Evolutionary conservation across 2,329 filamentous ascomycete genomes (phyloP).

Genomic region (Pseudocercospora vitis): DNA sequence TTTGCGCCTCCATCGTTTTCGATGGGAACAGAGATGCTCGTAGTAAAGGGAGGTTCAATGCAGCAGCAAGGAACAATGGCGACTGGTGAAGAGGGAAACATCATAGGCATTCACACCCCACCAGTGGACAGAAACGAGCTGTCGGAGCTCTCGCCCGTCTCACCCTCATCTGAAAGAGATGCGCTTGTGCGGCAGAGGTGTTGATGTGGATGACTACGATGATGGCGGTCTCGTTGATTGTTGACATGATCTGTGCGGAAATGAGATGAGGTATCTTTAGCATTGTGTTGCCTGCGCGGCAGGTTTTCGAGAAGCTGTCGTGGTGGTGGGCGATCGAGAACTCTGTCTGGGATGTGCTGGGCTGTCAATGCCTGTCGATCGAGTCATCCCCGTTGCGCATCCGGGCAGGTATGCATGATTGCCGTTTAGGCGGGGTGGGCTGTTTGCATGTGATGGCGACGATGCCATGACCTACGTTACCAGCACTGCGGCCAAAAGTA

Average conservation of each 20-base stretch:
- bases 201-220: background rate
- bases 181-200: background rate
- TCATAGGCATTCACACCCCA: background rate
- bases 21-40: constrained; percentile 1
- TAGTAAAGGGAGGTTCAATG: background rate
- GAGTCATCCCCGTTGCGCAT: background rate
- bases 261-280: constrained; percentile 6
- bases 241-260: constrained; percentile 9
- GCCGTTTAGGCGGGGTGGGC: background rate
- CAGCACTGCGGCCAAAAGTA: too few species aligned
- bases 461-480: too few species aligned
- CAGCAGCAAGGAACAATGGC: background rate
- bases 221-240: background rate
- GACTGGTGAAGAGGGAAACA: background rate
- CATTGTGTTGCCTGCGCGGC: background rate
- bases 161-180: constrained; percentile 8
- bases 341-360: constrained; percentile 10
- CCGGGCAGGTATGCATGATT: background rate
- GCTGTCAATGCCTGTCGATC: constrained; percentile 7
- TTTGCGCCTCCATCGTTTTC: constrained; percentile 14
- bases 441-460: background rate
- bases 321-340: constrained; percentile 10
- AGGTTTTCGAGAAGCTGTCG: constrained; percentile 1
- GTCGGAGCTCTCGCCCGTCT: constrained; percentile 9
- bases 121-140: background rate